Conservation (phyloP, 139 green algal species). For the Micractinium sp. region DNA sequence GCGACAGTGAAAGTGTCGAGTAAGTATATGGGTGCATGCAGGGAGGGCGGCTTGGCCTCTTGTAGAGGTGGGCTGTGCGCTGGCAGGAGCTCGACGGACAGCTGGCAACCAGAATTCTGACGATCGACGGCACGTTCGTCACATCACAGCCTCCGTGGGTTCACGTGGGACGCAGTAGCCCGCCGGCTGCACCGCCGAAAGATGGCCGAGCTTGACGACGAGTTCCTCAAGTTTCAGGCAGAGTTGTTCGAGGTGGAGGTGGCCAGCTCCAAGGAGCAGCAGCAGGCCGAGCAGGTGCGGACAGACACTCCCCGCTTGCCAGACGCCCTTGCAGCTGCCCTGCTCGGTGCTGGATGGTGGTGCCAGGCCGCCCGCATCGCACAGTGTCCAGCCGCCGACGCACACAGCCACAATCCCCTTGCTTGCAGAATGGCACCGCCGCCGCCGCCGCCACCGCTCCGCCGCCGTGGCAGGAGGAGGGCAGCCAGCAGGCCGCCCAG, state of each 20-base stretch:
- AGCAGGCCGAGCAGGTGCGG: background rate
- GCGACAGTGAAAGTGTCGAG: too few species aligned
- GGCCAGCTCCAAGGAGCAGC: background rate
- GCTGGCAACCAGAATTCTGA: background rate
- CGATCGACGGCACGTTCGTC: too few species aligned
- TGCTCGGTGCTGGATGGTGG: background rate
- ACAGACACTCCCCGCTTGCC: background rate
- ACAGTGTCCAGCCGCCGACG: too few species aligned
- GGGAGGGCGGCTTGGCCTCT: too few species aligned
- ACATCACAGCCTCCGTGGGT: too few species aligned
- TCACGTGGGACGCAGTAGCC: background rate
- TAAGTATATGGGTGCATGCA: too few species aligned
- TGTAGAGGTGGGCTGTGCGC: too few species aligned
- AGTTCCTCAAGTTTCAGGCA: constrained; percentile 42
- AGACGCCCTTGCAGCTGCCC: background rate
- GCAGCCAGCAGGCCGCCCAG: background rate
- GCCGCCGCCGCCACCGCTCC: background rate
- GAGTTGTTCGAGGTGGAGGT: constrained; percentile 34
- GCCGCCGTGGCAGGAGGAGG: background rate
- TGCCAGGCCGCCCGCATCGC: too few species aligned
- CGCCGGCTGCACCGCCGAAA: background rate
- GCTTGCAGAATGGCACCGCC: background rate
- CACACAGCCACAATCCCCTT: background rate
- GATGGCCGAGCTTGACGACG: constrained; percentile 42
- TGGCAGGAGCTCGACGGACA: background rate